Percentiles rank a stretch among this genome's conserved stretches.
These are phyloP conservation scores for Schrenkiella parvula DNA, from an alignment of 345 rosid species.

Conservation along the genomic window DNA sequence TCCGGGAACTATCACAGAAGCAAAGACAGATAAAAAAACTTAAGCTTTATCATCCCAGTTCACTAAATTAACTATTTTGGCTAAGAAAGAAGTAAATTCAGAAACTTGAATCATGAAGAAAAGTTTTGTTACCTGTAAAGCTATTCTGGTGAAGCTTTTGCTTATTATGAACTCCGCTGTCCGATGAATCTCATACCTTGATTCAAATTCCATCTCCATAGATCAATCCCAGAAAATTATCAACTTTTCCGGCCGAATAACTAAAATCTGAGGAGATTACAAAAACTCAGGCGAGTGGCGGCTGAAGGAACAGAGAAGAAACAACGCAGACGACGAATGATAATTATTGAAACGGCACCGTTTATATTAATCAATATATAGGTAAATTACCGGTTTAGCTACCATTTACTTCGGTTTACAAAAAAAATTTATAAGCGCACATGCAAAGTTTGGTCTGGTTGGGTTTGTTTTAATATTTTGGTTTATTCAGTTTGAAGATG, in stretches of 20 bases:
- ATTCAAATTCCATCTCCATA: conserved; percentile 49
- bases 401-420: not conserved
- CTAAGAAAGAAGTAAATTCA: not conserved
- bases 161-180: conserved; percentile 61
- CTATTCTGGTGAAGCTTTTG: conserved; percentile 57
- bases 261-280: not conserved
- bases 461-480: too few relatives aligned
- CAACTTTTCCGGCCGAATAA: not conserved
- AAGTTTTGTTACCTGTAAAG: conserved; percentile 61
- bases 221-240: not conserved
- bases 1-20: conserved; percentile 65
- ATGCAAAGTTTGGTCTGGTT: too few relatives aligned
- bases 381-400: not conserved
- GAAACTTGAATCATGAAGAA: not conserved
- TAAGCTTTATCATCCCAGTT: not conserved
- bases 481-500: too few relatives aligned
- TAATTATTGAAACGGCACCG: not conserved
- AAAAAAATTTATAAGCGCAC: too few relatives aligned
- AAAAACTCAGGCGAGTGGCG: conserved; percentile 14
- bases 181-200: conserved; percentile 46
- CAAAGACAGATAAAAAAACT: not conserved
- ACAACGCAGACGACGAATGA: not conserved
- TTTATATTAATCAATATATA: not conserved
- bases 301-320: not conserved
- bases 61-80: not conserved